phyloP scores from a whole-genome alignment of 2,329 filamentous ascomycete species.

The Dothistroma septosporum region DNA sequence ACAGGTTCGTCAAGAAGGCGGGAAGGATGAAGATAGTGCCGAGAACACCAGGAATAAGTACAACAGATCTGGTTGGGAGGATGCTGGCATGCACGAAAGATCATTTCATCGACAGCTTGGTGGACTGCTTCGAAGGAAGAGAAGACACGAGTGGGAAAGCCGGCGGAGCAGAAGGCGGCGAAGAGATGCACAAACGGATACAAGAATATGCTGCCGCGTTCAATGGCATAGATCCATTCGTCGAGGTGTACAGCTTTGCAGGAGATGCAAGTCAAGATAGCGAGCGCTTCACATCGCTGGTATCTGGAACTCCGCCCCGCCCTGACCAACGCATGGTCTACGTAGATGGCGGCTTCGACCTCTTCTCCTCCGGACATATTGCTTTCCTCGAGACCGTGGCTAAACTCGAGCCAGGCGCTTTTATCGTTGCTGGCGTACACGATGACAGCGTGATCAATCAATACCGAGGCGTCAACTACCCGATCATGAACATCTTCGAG shows the following conservation, averaged over 20 bases:
- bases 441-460: constrained; percentile 92
- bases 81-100: constrained; percentile 95
- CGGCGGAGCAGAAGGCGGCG: constrained; percentile 61
- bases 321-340: constrained; percentile 85
- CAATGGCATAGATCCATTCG: constrained; percentile 71
- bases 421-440: constrained; percentile 89
- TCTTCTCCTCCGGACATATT: constrained; percentile 96
- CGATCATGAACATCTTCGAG: constrained; percentile 99
- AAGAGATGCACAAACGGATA: constrained; percentile 72
- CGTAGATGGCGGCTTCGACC: constrained; percentile 92
- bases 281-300: constrained; percentile 49
- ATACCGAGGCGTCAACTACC: constrained; percentile 97
- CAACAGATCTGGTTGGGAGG: constrained; percentile 93
- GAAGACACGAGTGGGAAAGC: constrained; percentile 67
- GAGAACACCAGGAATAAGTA: constrained; percentile 92
- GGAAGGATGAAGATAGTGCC: constrained; percentile 95
- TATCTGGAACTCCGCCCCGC: constrained; percentile 65
- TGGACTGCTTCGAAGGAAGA: constrained; percentile 47
- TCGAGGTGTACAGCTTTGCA: constrained; percentile 79
- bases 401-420: constrained; percentile 70
- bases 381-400: constrained; percentile 82
- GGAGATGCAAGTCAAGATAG: constrained; percentile 5
- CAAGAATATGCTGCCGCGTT: constrained; percentile 83
- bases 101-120: constrained; percentile 76
- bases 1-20: constrained; percentile 93